phyloP scores from a whole-genome alignment of 1,284 basidiomycete species.

The Sutorius eximius region DNA sequence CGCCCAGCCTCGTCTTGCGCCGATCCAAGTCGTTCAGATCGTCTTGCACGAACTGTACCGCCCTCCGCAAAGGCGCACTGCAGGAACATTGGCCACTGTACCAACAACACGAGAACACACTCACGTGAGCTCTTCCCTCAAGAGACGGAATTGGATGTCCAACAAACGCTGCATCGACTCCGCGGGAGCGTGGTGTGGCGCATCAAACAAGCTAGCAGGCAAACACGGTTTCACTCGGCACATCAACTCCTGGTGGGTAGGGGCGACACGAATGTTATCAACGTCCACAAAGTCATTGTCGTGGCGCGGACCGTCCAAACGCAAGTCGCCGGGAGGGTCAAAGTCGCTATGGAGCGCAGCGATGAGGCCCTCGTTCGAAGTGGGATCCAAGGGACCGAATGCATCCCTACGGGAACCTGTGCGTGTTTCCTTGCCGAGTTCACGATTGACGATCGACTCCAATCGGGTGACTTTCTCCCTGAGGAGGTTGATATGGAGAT shows the following conservation, averaged over 20 bases:
- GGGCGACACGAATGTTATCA: constrained; percentile 56
- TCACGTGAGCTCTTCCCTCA: constrained; percentile 68
- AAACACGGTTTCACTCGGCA: constrained; percentile 49
- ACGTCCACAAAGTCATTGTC: constrained; percentile 65
- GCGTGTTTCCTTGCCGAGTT: constrained; percentile 31
- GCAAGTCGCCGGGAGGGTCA: constrained; percentile 55
- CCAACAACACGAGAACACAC: constrained; percentile 20
- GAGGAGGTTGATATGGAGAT: constrained; percentile 41
- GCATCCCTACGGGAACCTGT: constrained; percentile 14
- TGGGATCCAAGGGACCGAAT: neutral
- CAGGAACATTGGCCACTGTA: neutral
- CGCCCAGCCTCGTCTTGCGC: constrained; percentile 34
- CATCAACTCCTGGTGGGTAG: constrained; percentile 61
- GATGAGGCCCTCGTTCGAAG: constrained; percentile 34
- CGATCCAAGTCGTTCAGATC: constrained; percentile 38
- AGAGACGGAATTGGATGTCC: constrained; percentile 69
- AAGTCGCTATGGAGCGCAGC: constrained; percentile 44
- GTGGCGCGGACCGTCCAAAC: constrained; percentile 55
- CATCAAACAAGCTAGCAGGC: constrained; percentile 55
- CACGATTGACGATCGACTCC: constrained; percentile 42
- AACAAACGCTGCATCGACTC: constrained; percentile 61
- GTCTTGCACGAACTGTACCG: constrained; percentile 45
- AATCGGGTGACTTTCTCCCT: constrained; percentile 44
- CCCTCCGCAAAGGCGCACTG: constrained; percentile 52
- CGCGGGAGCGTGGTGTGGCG: constrained; percentile 57